Evolutionary conservation across 2,329 filamentous ascomycete species (phyloP).

Genomic region (Hymenoscyphus fraxineus): DNA sequence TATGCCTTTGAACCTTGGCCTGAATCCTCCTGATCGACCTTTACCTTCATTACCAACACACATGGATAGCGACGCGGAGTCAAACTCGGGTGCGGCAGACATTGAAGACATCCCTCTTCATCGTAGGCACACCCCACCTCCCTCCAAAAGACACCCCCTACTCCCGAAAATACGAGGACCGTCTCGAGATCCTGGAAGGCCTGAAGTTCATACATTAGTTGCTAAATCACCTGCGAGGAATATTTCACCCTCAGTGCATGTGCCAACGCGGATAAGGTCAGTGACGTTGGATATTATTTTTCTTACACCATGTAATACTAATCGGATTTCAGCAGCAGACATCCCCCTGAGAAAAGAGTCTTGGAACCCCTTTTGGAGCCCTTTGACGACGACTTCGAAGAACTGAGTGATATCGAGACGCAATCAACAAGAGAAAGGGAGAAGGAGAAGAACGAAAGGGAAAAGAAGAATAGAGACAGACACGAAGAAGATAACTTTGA

Average conservation of each 20-base stretch:
- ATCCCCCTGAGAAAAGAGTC: conserved; percentile 2
- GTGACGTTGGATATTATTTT: background rate
- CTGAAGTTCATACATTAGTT: conserved; percentile 5
- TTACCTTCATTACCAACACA: conserved; percentile 19
- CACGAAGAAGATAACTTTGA: conserved; percentile 3
- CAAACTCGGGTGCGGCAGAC: conserved; percentile 23
- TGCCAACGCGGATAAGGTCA: conserved; percentile 10
- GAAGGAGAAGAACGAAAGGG: background rate
- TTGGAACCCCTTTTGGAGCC: background rate
- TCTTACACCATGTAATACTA: background rate
- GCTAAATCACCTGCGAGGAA: conserved; percentile 1
- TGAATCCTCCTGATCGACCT: conserved; percentile 13
- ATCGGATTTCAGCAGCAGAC: conserved; percentile 4
- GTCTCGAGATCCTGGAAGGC: background rate
- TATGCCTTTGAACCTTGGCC: conserved; percentile 14
- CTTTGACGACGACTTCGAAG: conserved; percentile 1
- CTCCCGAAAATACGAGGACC: background rate
- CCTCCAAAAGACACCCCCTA: background rate
- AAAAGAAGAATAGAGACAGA: conserved; percentile 1
- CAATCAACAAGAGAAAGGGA: background rate
- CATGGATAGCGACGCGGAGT: conserved; percentile 19
- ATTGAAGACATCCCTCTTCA: conserved; percentile 27
- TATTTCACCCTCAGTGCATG: background rate
- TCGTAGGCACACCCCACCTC: conserved; percentile 8
- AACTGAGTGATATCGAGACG: conserved; percentile 8